Percentiles rank a stretch among this genome's conserved stretches.
Conservation (phyloP, 83 land plant species). For the Picea abies region DNA sequence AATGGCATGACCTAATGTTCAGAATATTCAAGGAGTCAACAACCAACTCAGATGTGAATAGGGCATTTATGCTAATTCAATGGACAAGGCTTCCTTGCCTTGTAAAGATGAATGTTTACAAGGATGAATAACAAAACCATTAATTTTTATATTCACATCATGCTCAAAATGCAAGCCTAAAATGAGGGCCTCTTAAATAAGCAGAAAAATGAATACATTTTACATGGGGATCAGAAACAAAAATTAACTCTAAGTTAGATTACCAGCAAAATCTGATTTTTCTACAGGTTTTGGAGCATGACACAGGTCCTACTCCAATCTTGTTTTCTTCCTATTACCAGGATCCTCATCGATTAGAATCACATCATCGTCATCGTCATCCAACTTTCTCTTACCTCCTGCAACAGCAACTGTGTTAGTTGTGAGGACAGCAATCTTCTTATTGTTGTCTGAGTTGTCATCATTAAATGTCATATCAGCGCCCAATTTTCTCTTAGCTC, state of each 20-base stretch:
- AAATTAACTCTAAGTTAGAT: neutral
- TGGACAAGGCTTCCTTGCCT: too few relatives aligned
- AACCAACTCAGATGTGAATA: too few relatives aligned
- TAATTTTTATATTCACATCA: neutral
- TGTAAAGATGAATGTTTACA: neutral
- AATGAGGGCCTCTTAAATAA: conserved; percentile 1
- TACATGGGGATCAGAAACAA: neutral
- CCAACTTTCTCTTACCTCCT: conserved; percentile 20
- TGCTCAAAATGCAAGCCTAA: conserved; percentile 1
- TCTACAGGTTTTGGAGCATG: conserved; percentile 3
- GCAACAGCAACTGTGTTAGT: conserved; percentile 4
- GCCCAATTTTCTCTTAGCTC: conserved; percentile 47
- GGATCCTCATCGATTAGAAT: conserved; percentile 34
- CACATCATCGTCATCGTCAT: conserved; percentile 40
- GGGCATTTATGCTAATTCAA: too few relatives aligned
- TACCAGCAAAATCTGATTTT: neutral
- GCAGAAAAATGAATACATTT: conserved; percentile 8
- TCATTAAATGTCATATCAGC: neutral
- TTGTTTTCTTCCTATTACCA: conserved; percentile 38
- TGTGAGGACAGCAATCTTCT: neutral
- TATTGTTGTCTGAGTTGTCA: conserved; percentile 10
- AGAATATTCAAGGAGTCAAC: too few relatives aligned
- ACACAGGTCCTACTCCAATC: conserved; percentile 27
- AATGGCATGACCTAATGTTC: too few relatives aligned
- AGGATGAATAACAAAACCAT: neutral